These are phyloP conservation scores for Fistulinella cinereoalba DNA, from an alignment of 1,284 basidiomycete species.

Conservation along the genomic window DNA sequence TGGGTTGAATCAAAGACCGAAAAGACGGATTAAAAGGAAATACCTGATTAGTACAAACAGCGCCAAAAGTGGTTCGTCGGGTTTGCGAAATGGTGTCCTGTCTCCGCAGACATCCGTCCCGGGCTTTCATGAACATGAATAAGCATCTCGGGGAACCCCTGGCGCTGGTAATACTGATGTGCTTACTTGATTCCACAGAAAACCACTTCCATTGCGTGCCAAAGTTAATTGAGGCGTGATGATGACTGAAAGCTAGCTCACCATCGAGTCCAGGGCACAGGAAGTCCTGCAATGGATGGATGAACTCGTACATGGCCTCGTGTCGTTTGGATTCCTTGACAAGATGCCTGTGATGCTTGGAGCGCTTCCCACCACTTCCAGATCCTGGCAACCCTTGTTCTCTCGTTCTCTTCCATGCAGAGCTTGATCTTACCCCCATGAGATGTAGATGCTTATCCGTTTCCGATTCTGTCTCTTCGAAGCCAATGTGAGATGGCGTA, in stretches of 20 bases:
- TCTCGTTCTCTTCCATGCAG: neutral
- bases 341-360: neutral
- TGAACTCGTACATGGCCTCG: constrained; percentile 33
- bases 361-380: neutral
- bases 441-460: neutral
- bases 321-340: constrained; percentile 23
- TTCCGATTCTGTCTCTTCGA: neutral
- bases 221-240: neutral
- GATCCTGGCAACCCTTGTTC: neutral
- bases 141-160: neutral
- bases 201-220: constrained; percentile 17
- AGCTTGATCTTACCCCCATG: neutral
- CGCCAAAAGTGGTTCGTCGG: constrained; percentile 52
- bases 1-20: too few species aligned
- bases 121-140: constrained; percentile 19
- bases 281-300: constrained; percentile 39
- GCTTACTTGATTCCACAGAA: constrained; percentile 34
- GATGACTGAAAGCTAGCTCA: constrained; percentile 21
- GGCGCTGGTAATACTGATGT: too few species aligned
- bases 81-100: constrained; percentile 53
- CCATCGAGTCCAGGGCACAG: constrained; percentile 43
- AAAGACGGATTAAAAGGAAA: neutral
- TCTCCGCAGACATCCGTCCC: constrained; percentile 43
- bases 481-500: neutral
- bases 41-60: constrained; percentile 42